These are phyloP conservation scores for Colletotrichum sp. DNA, from an alignment of 2,329 filamentous ascomycete genomes.

Conservation along the genomic window DNA sequence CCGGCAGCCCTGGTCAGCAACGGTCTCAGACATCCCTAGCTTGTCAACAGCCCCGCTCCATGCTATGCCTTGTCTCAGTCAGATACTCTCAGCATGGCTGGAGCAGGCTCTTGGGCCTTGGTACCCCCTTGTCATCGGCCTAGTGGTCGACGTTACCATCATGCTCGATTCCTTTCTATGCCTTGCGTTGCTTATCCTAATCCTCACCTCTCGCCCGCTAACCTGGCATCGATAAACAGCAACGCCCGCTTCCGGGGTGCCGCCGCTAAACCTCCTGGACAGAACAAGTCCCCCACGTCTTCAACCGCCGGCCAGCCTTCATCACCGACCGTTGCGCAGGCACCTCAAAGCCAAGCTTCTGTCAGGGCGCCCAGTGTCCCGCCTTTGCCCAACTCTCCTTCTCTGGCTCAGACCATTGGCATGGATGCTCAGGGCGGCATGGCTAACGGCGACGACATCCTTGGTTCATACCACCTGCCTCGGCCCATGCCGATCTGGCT, in stretches of 20 bases:
- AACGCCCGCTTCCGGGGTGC: conserved; percentile 65
- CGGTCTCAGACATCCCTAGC: conserved; percentile 17
- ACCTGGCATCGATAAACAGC: conserved; percentile 35
- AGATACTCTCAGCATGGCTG: not conserved
- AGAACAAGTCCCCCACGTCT: conserved; percentile 57
- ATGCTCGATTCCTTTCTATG: not conserved
- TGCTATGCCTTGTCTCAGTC: conserved; percentile 2
- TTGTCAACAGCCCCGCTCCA: not conserved
- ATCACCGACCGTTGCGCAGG: conserved; percentile 53
- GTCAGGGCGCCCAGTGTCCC: conserved; percentile 63
- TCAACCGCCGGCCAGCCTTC: conserved; percentile 53
- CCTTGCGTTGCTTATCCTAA: not conserved
- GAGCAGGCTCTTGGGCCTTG: not conserved
- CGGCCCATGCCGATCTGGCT: conserved; percentile 76
- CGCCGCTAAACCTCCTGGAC: conserved; percentile 54
- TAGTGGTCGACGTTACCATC: not conserved
- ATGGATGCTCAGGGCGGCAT: conserved; percentile 65
- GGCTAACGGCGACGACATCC: conserved; percentile 56
- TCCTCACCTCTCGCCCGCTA: conserved; percentile 27
- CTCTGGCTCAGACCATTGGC: conserved; percentile 70
- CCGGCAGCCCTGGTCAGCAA: not conserved
- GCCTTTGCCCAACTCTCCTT: conserved; percentile 67
- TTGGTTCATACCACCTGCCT: conserved; percentile 68
- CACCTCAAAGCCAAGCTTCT: conserved; percentile 50
- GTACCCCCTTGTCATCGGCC: not conserved